Evolutionary conservation across 345 rosid genomes (phyloP), one percentile per base, ranked within the genome.

Genomic region (Noccaea bulbosa): DNA sequence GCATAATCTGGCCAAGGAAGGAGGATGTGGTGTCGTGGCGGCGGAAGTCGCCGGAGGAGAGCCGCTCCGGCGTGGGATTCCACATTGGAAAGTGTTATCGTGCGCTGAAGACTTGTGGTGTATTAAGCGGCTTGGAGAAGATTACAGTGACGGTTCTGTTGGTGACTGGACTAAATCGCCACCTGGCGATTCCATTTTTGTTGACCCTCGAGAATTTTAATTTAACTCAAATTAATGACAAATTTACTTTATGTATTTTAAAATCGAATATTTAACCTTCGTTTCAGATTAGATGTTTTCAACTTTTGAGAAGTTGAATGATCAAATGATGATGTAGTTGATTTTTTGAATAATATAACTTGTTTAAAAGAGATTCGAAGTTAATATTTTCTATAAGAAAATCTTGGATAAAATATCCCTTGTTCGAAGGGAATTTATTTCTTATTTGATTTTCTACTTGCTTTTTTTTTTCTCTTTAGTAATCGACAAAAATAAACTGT

Each of bases 101-200:
- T 75, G 79, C 51, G 83, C 72, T 1, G 93, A 87, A 58, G 98
- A 93, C 38, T 52, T 88, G 24, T 93, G 98, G 98, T 93, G 97
- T 62, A 89, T 93, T 8, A 93, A 93, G 62, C 82, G 94, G 67
- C 88, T 93, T 16, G 90, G 92, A 72, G 86, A 82, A 50, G 97
- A 84, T 67, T 83, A 87, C 38, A 74, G 54, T 50, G 98, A 93
- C 67, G 96, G 93, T 3, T 73, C 88, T 34, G 81, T 66, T 73
- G 90, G 90, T 74, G 98, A 93, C 75, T 93, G 98, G 98, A 91
- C 96, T 10, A 88, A 85, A 59, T 88, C 94, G 30, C 80, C 86
- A n/a, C 78, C 91, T 48, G 94, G 82, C 14, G 17, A 67, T 69
- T 88, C 97, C 9, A 88, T 93, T 82, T 93, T 93, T 82, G 97